Base-by-base conservation (phyloP, 2,329 filamentous ascomycete genomes). In the Xylariaceae sp. region DNA sequence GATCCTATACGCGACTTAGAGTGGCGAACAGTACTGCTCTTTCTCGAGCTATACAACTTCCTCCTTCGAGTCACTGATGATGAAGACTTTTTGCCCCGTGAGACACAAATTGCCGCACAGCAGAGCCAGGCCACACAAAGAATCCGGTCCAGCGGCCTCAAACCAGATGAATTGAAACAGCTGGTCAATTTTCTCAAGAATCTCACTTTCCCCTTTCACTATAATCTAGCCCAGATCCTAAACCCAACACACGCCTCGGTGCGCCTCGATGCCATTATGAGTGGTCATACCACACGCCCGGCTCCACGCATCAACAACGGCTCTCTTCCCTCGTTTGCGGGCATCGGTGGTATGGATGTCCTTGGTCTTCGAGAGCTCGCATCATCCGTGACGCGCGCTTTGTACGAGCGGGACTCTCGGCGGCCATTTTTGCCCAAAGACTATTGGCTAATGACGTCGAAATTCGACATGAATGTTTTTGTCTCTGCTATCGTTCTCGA, bases 21-120 rank as follows among this genome's bases (percentile, higher is more conserved):
- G 66, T 99, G 94, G 94, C 86, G 88, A 16, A 86, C 94, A 1
- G 83, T 96, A 40, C 76, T 97, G 0, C 79, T 99, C 0, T 97
- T 99, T 65, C 78, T 99, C 6, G 94, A 99, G 63, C 80, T 99
- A 0, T 99, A 97, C 67, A 90, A 88, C 2, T 97, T 97, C 66
- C 84, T 97, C 2, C 75, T 97, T 12, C 88, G 94, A 61, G 83
- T 97, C 33, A 96, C 93, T 67, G 94, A 99, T 61, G 94, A 99
- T 58, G 93, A 97, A 60, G 94, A 99, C 62, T 99, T 99, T 66
- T 88, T 96, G 81, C 83, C 51, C 78, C 79, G 50, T 72, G 81
- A 55, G 73, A 69, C 38, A 73, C 75, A 22, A 60, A 64, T 48
- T 52, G 68, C 31, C 60, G 73, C 17, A 60, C 69, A 71, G n/a